Percentiles rank a stretch among this genome's conserved stretches.
Evolutionary conservation across 2,329 filamentous ascomycete species (phyloP).

Genomic region (Exophiala calicioides): DNA sequence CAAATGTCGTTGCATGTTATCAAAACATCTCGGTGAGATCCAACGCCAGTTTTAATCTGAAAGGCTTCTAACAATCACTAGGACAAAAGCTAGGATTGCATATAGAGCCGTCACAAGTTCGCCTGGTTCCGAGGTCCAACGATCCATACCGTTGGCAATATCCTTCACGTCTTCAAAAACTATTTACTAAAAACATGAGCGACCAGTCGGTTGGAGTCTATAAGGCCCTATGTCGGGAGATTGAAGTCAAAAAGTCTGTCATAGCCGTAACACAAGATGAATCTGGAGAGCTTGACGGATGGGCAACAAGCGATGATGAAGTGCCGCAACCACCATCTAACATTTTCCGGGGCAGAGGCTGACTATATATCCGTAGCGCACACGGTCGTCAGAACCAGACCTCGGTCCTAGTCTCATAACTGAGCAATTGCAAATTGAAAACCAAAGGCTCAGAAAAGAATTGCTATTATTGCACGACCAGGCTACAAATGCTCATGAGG

Average conservation of each 20-base stretch:
- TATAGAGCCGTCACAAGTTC: conserved; percentile 10
- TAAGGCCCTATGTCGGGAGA: conserved; percentile 6
- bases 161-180: conserved; percentile 8
- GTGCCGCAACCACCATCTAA: too few relatives aligned
- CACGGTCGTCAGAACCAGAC: too few relatives aligned
- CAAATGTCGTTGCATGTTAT: too few relatives aligned
- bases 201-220: conserved; percentile 3
- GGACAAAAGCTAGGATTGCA: conserved; percentile 7
- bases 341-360: too few relatives aligned
- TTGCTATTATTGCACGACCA: conserved; percentile 9
- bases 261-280: conserved; percentile 6
- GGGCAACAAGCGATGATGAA: too few relatives aligned
- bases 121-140: conserved; percentile 2
- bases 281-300: too few relatives aligned
- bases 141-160: conserved; percentile 10
- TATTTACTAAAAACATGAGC: conserved; percentile 11
- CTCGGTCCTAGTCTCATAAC: background rate
- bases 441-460: conserved; percentile 6
- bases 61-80: conserved; percentile 7
- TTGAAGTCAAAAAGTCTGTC: conserved; percentile 7
- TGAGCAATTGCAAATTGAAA: conserved; percentile 10
- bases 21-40: too few relatives aligned
- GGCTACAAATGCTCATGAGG: conserved; percentile 5
- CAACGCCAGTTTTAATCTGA: too few relatives aligned
- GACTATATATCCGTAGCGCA: too few relatives aligned